A percentile compares a stretch with the other conserved stretches of the same genome.
Evolutionary conservation across 2,329 filamentous ascomycete species (phyloP).

Genomic region (Diatrype stigma): DNA sequence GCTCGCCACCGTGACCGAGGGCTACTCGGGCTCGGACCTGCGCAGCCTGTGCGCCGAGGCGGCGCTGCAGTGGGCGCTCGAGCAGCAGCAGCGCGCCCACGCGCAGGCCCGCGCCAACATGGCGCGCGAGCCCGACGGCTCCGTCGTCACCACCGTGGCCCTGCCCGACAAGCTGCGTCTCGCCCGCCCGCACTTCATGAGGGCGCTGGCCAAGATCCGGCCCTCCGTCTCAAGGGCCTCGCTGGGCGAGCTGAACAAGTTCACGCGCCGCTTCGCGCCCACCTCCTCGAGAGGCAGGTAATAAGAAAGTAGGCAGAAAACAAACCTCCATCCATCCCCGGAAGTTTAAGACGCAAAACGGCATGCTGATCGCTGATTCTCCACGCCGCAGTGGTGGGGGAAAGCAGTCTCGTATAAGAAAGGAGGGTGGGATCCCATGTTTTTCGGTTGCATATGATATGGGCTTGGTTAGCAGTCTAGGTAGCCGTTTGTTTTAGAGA

Average conservation of each 20-base stretch:
- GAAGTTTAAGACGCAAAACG: neutral
- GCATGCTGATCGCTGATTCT: too few relatives aligned
- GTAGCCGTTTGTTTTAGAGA: too few relatives aligned
- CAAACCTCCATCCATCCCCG: neutral
- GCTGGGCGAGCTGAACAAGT: neutral
- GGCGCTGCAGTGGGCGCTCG: conserved; percentile 21
- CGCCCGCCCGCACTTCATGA: neutral
- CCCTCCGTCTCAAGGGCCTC: neutral
- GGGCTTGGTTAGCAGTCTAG: too few relatives aligned
- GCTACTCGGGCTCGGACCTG: conserved; percentile 49
- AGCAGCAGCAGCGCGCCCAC: neutral
- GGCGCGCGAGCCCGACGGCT: neutral
- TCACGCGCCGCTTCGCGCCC: neutral
- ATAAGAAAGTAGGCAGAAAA: neutral
- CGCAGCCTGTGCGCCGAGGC: conserved; percentile 47
- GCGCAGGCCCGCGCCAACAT: too few relatives aligned
- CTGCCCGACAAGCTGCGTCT: neutral
- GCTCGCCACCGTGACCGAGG: conserved; percentile 39
- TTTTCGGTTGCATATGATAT: too few relatives aligned
- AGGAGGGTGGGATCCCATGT: too few relatives aligned
- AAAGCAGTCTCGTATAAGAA: too few relatives aligned
- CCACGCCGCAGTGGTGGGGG: too few relatives aligned
- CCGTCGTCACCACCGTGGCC: too few relatives aligned
- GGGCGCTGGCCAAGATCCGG: neutral
- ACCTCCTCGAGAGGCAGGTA: neutral